A percentile compares a stretch with the other conserved stretches of the same genome.
phyloP scores from a whole-genome alignment of 331 rosid genomes.

The Rhamnella rubrinervis region DNA sequence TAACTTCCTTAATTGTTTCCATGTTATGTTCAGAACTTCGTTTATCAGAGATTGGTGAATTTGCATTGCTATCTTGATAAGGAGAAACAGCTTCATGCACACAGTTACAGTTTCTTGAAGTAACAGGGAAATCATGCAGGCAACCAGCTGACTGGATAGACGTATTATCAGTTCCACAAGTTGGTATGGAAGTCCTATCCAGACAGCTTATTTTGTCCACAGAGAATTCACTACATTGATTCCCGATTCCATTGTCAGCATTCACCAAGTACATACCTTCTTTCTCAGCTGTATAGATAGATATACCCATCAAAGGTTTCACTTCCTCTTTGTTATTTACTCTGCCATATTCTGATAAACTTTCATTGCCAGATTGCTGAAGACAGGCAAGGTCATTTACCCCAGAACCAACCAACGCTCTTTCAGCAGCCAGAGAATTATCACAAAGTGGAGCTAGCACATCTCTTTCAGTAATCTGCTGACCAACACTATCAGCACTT shows the following conservation, averaged over 20 bases:
- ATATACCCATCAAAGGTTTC: conserved; percentile 18
- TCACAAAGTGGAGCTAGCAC: conserved; percentile 26
- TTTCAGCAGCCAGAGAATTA: conserved; percentile 31
- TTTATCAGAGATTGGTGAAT: conserved; percentile 38
- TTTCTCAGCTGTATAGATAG: conserved; percentile 14
- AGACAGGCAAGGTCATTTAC: conserved; percentile 19
- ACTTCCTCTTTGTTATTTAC: conserved; percentile 19
- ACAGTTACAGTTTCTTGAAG: conserved; percentile 39
- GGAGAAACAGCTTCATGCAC: conserved; percentile 28
- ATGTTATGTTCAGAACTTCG: conserved; percentile 29
- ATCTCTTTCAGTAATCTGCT: conserved; percentile 29
- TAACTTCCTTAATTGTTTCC: conserved; percentile 34
- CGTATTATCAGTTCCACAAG: conserved; percentile 31
- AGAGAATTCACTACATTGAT: conserved; percentile 29
- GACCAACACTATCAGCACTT: conserved; percentile 7
- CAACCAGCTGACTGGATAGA: conserved; percentile 35
- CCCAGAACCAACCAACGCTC: conserved; percentile 28
- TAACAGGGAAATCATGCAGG: conserved; percentile 27
- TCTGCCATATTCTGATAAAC: conserved; percentile 21
- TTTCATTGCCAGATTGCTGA: conserved; percentile 33
- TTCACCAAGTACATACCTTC: conserved; percentile 15
- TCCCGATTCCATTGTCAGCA: conserved; percentile 22
- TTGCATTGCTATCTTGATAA: conserved; percentile 34
- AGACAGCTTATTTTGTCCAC: conserved; percentile 26
- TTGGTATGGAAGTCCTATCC: conserved; percentile 38